Conservation (phyloP, 805 yeast species). For the Starmerella etchellsii region DNA sequence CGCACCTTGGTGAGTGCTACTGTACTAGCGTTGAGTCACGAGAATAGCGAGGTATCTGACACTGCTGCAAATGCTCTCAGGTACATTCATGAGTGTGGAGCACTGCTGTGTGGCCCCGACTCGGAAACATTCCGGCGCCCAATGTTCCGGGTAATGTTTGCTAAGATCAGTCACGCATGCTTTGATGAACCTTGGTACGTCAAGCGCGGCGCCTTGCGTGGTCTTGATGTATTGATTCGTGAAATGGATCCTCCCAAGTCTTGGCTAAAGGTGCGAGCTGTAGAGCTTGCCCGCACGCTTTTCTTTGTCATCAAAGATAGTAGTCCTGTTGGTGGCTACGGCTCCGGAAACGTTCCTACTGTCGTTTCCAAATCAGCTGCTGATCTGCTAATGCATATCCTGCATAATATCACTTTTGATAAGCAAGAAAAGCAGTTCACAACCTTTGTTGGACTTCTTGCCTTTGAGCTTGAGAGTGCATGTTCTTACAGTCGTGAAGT, state of each 20-base stretch:
- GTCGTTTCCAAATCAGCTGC: conserved; percentile 64
- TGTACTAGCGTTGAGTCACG: conserved; percentile 66
- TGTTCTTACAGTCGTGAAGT: conserved; percentile 71
- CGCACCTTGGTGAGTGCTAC: conserved; percentile 62
- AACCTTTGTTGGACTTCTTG: conserved; percentile 74
- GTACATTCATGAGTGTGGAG: conserved; percentile 47
- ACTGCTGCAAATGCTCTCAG: conserved; percentile 59
- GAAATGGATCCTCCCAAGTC: conserved; percentile 53
- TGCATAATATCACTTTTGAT: conserved; percentile 28
- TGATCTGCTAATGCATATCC: conserved; percentile 46
- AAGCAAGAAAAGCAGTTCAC: conserved; percentile 62
- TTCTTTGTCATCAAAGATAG: conserved; percentile 75
- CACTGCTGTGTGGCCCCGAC: conserved; percentile 50
- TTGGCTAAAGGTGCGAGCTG: conserved; percentile 67
- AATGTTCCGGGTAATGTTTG: conserved; percentile 59
- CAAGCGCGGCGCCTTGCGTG: conserved; percentile 81
- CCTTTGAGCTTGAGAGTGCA: conserved; percentile 84
- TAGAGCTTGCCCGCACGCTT: conserved; percentile 74
- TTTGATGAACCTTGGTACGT: conserved; percentile 77
- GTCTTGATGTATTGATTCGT: conserved; percentile 58
- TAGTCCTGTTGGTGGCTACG: conserved; percentile 22
- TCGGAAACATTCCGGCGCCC: conserved; percentile 60
- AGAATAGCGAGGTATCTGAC: conserved; percentile 53
- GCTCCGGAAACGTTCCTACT: conserved; percentile 76
- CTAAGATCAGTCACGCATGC: conserved; percentile 79